Evolutionary conservation across 345 rosid species (phyloP), one percentile per base, ranked within the genome.

Genomic region (Odontarrhena argentea): DNA sequence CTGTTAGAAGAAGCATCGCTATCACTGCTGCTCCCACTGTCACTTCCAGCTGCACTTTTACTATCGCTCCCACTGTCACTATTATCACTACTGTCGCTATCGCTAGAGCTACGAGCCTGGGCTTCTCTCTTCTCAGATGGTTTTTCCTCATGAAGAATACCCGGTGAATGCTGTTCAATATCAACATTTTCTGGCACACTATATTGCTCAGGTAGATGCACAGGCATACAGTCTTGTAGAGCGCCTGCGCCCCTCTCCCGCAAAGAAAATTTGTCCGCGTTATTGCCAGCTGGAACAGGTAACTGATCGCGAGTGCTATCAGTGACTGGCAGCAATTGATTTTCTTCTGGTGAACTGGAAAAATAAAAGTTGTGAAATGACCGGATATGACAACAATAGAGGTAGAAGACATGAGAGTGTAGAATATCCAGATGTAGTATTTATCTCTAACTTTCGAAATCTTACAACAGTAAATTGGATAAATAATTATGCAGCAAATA

Each of bases 11-110:
- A 84, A 78, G 83, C 87, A 77, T 88, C 96, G 61, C 88, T 91
- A 50, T 87, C 97, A 80, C 99, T 91, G 63, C 90, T 92, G 68
- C 96, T 94, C 81, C 95, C 87, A 76, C 96, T 86, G 52, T 83
- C 91, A 71, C 91, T 91, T 53, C 83, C 83, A 71, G 67, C 87
- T 79, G 56, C 79, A 67, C 89, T 78, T 52, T 78, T 65, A 59
- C 88, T 78, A 55, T 67, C 75, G 63, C 87, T 83, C 54, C 81
- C 83, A 74, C 93, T 92, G 60, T 67, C 85, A 69, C 95, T 86
- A 75, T 81, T 86, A 48, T 77, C 91, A 49, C 92, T 86, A 71
- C 93, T 88, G 70, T 79, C 93, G 60, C 91, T 89, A 65, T 84
- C 91, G 54, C 97, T 88, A 74, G 96, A 89, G 82, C 91, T 87